Evolutionary conservation across 2,329 filamentous ascomycete species (phyloP).

Genomic region (Alternaria arborescens): DNA sequence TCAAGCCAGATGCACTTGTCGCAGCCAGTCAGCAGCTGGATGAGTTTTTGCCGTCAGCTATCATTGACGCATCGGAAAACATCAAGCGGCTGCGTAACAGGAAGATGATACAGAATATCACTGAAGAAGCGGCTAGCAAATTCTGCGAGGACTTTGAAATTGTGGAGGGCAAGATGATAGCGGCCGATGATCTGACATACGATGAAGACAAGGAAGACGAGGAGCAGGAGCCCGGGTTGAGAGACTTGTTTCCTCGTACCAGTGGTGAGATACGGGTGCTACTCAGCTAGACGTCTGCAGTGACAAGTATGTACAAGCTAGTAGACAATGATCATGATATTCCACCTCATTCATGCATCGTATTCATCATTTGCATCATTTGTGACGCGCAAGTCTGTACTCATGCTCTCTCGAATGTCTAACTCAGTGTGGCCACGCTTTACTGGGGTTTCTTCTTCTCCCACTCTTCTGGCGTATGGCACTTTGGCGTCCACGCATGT

Average conservation of each 20-base stretch:
- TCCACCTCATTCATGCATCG: background rate
- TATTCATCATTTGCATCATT: background rate
- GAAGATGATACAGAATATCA: slow-evolving; percentile 75
- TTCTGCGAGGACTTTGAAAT: slow-evolving; percentile 88
- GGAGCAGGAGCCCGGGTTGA: slow-evolving; percentile 54
- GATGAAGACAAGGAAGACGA: slow-evolving; percentile 48
- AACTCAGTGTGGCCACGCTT: background rate
- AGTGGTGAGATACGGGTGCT: slow-evolving; percentile 70
- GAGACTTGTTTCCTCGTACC: slow-evolving; percentile 69
- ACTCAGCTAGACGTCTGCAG: slow-evolving; percentile 59
- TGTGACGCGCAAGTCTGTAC: background rate
- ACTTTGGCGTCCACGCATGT: slow-evolving; percentile 95
- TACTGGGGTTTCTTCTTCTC: slow-evolving; percentile 67
- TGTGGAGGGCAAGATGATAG: slow-evolving; percentile 68
- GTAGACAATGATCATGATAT: background rate
- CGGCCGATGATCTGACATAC: slow-evolving; percentile 62
- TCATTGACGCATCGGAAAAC: slow-evolving; percentile 90
- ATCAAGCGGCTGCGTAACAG: slow-evolving; percentile 77
- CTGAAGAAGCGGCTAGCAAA: slow-evolving; percentile 79
- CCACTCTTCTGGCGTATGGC: slow-evolving; percentile 91
- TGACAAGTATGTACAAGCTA: slow-evolving; percentile 1
- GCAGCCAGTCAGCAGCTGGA: slow-evolving; percentile 80
- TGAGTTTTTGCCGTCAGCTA: slow-evolving; percentile 87
- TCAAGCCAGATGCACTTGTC: slow-evolving; percentile 69
- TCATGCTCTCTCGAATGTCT: background rate